A percentile compares a stretch with the other conserved stretches of the same genome.
Evolutionary conservation across 768 basidiomycete species (phyloP).

Genomic region (Leccinum disarticulatum): DNA sequence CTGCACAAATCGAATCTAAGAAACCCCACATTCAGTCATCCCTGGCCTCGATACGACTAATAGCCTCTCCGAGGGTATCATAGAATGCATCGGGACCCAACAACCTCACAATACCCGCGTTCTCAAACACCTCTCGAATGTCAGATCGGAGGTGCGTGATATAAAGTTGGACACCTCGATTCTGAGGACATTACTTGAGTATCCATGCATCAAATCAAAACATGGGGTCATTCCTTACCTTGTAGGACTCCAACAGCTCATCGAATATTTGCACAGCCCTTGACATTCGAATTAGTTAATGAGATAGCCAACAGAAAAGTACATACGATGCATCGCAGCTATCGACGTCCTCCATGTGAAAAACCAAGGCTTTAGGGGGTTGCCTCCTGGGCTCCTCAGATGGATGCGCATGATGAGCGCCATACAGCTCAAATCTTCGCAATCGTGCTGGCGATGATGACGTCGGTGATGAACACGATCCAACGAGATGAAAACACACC

Average conservation of each 20-base stretch:
- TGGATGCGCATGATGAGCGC: constrained; percentile 76
- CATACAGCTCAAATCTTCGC: constrained; percentile 86
- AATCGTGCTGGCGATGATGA: constrained; percentile 56
- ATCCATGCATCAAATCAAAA: background rate
- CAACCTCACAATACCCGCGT: constrained; percentile 43
- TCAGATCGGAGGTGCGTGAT: constrained; percentile 44
- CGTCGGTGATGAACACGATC: constrained; percentile 1
- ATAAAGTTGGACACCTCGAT: constrained; percentile 44
- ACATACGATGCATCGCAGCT: constrained; percentile 87
- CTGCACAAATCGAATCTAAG: background rate
- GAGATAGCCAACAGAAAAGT: background rate
- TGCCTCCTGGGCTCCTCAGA: constrained; percentile 81
- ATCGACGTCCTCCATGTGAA: constrained; percentile 93
- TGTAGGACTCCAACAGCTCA: constrained; percentile 77
- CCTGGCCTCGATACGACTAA: constrained; percentile 35
- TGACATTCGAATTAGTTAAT: constrained; percentile 11
- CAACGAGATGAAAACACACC: constrained; percentile 34
- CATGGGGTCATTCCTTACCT: constrained; percentile 39
- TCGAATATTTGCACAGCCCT: constrained; percentile 84
- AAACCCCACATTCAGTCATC: constrained; percentile 7
- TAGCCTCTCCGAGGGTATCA: constrained; percentile 43
- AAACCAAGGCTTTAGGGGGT: constrained; percentile 75
- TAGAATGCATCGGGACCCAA: constrained; percentile 47
- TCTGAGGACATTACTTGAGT: constrained; percentile 25
- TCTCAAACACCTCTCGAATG: constrained; percentile 40